Evolutionary conservation across 495 filamentous ascomycete species (phyloP), one percentile per base, ranked within the genome.

Genomic region (Astrocystis sublimbata): DNA sequence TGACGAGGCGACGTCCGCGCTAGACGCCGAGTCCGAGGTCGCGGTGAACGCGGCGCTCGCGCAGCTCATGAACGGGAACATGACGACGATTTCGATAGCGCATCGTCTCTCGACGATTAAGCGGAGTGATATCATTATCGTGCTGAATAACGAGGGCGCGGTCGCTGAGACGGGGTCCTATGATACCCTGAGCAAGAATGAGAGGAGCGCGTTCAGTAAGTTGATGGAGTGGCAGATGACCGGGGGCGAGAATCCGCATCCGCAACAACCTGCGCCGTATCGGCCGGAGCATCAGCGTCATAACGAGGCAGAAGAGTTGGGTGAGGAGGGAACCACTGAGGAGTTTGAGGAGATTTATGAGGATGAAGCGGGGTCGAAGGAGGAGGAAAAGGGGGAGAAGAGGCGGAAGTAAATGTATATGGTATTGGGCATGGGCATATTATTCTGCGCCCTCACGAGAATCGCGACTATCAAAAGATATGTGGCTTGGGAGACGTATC

Each of bases 141-240:
- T 94, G 3, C 86, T 99, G 23, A 86, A 86, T 13, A 82, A 81
- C 55, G 88, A 97, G 62, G 94, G 94, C 30, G 88, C 80, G 35
- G 93, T 98, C 19, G 94, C 96, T 5, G 92, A 98, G 76, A 86
- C 89, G 56, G 94, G 94, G 47, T 87, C 86, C 36, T 98, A 94
- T 71, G 77, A 83, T 13, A 85, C 92, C 59, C 81, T 98, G 26
- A 89, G 86, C 65, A 75, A 80, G 19, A 86, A 89, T 38, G 81
- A 81, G 4, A 76, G 88, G 24, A 93, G 93, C 40, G 90, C 92
- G 6, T 98, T 98, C 71, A 92, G 86, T 30, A 91, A 90, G 76
- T 79, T 98, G 50, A 98, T 98, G 94, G 92, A 98, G 73, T 98
- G 96, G 96, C 94, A 98, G 77, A 89, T 98, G 84, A 93, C 84